Evolutionary conservation across 2,329 filamentous ascomycete species (phyloP), one percentile per base, ranked within the genome.

Genomic region (Talaromyces albobiverticillius): DNA sequence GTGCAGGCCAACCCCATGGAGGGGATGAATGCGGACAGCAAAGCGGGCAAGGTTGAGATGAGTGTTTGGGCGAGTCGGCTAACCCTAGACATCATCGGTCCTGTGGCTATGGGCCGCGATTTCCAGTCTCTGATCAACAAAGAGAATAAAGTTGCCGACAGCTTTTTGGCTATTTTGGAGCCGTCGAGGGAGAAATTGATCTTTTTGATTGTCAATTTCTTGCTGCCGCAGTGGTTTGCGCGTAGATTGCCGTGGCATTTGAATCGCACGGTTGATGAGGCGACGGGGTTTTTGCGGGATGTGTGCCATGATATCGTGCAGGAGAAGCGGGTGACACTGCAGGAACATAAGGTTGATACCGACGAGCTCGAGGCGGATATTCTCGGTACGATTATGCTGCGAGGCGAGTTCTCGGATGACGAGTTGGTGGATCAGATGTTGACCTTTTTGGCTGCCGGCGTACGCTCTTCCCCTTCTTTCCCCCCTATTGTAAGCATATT

Each of bases 21-120:
- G 16, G 66, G 61, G 1, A 61, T 56, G 1, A 58, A 51, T 34
- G 53, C 59, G 1, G 57, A 56, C 0, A 60, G 61, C 3, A 57
- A 56, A 4, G 57, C 60, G 4, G 69, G 67, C 1, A 68, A 69
- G 53, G 46, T 71, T 29, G 69, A 72, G 48, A 67, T 72, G 65
- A 40, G 29, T 22, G 40, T 56, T 5, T 55, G 53, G 53, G 53
- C 53, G 20, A 59, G 67, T 32, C 77, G 81, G 3, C 76, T 80
- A 2, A 82, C 81, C 0, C 74, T 84, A 8, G 81, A 84, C 57
- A 81, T 84, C 42, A 84, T 84, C 47, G 81, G 81, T 1, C 67
- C 79, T 1, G 79, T 79, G 1, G 81, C 80, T 13, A 78, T 83
- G 73, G 80, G 79, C 7, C 73, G 78, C 23, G 81, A 83, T 57